A percentile compares a stretch with the other conserved stretches of the same genome.
Conservation (phyloP, 805 yeast genomes). For the Lachancea mirantina region DNA sequence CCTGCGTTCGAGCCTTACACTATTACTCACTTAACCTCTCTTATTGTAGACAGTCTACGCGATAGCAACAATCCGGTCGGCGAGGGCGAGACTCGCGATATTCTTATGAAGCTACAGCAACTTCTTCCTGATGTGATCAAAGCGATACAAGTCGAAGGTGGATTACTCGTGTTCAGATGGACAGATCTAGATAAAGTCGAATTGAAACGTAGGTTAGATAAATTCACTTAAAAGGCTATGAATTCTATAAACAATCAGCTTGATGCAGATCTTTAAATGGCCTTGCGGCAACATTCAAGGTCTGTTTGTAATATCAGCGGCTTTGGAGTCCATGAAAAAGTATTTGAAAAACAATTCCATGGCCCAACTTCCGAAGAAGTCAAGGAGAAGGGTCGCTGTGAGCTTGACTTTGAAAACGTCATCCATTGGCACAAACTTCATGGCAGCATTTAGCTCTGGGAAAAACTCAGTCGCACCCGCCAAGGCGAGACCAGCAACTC, state of each 20-base stretch:
- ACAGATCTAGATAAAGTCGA: slow-evolving; percentile 13
- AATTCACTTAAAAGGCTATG: background rate
- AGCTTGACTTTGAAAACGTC: slow-evolving; percentile 66
- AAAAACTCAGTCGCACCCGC: slow-evolving; percentile 90
- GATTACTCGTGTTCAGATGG: slow-evolving; percentile 28
- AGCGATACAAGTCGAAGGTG: slow-evolving; percentile 21
- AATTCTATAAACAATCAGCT: background rate
- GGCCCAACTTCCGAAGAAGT: slow-evolving; percentile 67
- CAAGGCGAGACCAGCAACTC: slow-evolving; percentile 82
- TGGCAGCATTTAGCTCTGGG: slow-evolving; percentile 88
- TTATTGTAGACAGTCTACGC: slow-evolving; percentile 27
- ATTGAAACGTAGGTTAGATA: slow-evolving; percentile 5
- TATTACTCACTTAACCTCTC: slow-evolving; percentile 17
- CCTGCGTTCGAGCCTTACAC: slow-evolving; percentile 25
- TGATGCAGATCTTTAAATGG: background rate
- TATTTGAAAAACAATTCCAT: slow-evolving; percentile 76
- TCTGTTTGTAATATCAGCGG: slow-evolving; percentile 77
- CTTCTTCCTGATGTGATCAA: slow-evolving; percentile 14
- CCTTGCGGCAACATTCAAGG: too few species aligned
- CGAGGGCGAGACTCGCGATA: slow-evolving; percentile 20
- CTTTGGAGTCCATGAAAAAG: slow-evolving; percentile 82
- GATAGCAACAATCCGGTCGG: slow-evolving; percentile 31
- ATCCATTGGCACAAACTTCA: slow-evolving; percentile 87
- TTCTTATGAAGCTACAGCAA: slow-evolving; percentile 18
- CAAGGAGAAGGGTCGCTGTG: slow-evolving; percentile 64